Evolutionary conservation across 441 rosid genomes (phyloP), one percentile per base, ranked within the genome.

Genomic region (Bocquillonia castaneifolia): DNA sequence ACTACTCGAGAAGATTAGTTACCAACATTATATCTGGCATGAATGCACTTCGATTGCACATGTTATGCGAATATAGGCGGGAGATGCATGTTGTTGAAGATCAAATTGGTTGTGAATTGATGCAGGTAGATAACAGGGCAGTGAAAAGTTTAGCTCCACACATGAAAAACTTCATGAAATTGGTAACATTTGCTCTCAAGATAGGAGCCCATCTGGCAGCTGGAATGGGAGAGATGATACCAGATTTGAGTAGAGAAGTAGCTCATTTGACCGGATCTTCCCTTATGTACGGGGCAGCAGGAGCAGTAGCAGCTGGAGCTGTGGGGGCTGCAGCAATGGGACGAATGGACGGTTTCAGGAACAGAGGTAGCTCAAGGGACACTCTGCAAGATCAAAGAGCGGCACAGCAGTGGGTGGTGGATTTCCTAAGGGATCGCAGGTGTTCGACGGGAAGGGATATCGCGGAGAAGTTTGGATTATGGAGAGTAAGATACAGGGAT

Each of bases 61-160:
- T 94, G 97, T 72, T 94, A 63, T 92, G 98, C 37, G 98, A 94
- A 68, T 92, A 68, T 70, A 82, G 96, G 70, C 72, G 87, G 44
- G 97, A 94, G 78, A 92, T 92, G 90, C 97, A 94, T 25, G 91
- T 92, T 15, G 91, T 94, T 8, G 97, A 88, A 62, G 98, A 88
- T 29, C 97, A 92, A 78, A 69, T 86, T 3, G 97, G 98, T n/a
- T 94, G 94, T 45, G 97, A 90, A 72, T 69, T 94, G 70, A 86
- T 92, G 94, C 96, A 90, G 79, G 83, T 94, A 26, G 94, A 94
- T 64, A 92, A 86, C 86, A 74, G 25, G 50, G 85, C 96, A 31
- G 91, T 92, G 20, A 82, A 79, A 63, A 67, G 80, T 39, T 77
- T 88, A 76, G 99, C 98, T 79, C 98, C 99, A 51, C 84, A 87